Conservation (phyloP, 139 green algal species). For the Pleodorina starrii region DNA sequence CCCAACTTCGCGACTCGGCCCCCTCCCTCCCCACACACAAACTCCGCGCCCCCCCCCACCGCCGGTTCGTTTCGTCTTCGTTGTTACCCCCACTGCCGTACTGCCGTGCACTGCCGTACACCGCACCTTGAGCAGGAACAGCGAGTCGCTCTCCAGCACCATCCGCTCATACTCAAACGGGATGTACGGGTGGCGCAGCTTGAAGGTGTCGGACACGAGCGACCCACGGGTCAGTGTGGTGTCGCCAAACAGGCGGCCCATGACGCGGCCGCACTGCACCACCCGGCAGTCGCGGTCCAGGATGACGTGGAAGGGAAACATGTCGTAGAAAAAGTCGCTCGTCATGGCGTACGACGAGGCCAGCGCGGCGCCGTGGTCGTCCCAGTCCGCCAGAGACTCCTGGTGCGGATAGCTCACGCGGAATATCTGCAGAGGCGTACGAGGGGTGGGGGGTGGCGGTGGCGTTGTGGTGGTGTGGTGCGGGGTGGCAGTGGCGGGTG, state of each 20-base stretch:
- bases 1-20: no score
- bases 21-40: no score
- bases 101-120: no score
- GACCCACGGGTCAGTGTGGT: conserved; percentile 5
- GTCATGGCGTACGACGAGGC: conserved; percentile 34
- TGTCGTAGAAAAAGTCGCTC: conserved; percentile 45
- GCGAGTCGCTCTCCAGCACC: conserved; percentile 4
- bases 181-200: conserved; percentile 55
- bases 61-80: no score
- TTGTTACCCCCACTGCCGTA: no score
- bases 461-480: no score
- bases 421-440: conserved; percentile 61
- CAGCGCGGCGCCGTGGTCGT: conserved; percentile 4
- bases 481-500: no score
- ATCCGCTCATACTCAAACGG: conserved; percentile 44
- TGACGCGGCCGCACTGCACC: conserved; percentile 37
- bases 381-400: conserved; percentile 2
- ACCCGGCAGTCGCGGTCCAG: conserved; percentile 38
- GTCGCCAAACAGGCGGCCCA: conserved; percentile 34
- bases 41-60: no score
- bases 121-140: conserved; percentile 49
- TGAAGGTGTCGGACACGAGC: conserved; percentile 34
- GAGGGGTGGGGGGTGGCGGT: no score
- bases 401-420: conserved; percentile 51
- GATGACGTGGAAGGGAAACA: conserved; percentile 64